Conservation (phyloP, 2,329 filamentous ascomycete genomes). For the Geosmithia morbida region DNA sequence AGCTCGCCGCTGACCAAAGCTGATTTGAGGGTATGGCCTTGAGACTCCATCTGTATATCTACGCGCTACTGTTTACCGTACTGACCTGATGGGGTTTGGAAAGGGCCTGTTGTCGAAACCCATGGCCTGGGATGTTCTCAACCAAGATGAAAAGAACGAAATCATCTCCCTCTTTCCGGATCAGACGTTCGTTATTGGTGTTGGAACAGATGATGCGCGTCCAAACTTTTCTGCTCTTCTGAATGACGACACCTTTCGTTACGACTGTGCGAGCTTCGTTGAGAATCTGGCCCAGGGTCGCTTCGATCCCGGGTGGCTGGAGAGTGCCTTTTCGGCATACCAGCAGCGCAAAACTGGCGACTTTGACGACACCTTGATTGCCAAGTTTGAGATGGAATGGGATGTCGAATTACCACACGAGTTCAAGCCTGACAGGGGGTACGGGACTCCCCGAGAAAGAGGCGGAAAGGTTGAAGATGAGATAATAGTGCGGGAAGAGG, state of each 20-base stretch:
- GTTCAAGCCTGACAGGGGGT: conserved; percentile 7
- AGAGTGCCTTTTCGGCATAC: conserved; percentile 35
- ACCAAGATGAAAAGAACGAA: conserved; percentile 16
- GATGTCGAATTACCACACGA: conserved; percentile 21
- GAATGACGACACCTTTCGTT: conserved; percentile 31
- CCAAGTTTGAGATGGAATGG: conserved; percentile 34
- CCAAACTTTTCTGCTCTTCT: conserved; percentile 26
- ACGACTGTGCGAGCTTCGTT: conserved; percentile 29
- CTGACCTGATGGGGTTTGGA: not conserved
- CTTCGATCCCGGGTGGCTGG: conserved; percentile 38
- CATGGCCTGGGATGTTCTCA: conserved; percentile 21
- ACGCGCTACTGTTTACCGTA: not conserved
- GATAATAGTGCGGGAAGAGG: not conserved
- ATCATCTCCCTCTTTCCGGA: conserved; percentile 23
- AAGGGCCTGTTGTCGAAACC: conserved; percentile 22
- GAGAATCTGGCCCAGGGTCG: conserved; percentile 30
- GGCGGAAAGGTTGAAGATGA: not conserved
- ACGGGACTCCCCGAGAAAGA: not conserved
- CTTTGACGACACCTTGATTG: conserved; percentile 31
- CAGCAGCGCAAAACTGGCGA: conserved; percentile 29
- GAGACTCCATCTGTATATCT: not conserved
- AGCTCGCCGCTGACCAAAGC: conserved; percentile 23
- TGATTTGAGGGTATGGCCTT: conserved; percentile 18
- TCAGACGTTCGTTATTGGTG: conserved; percentile 19
- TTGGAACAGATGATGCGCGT: conserved; percentile 18